Percentiles rank a stretch among this genome's conserved stretches.
Conservation (phyloP, 495 filamentous ascomycete genomes). For the Hyaloscypha hepaticicola region DNA sequence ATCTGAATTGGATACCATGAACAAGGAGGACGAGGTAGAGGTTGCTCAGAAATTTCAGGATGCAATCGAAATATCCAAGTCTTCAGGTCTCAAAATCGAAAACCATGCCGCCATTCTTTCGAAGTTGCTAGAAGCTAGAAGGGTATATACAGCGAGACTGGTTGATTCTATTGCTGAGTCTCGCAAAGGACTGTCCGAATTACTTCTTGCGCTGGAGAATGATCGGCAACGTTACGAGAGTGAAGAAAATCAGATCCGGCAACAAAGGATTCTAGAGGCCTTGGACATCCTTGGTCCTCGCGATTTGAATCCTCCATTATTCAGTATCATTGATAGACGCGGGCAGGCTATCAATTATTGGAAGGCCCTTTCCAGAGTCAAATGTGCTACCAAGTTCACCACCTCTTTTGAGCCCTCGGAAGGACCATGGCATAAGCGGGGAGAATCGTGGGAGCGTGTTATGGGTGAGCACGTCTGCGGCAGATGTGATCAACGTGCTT, state of each 20-base stretch:
- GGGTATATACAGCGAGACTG: background rate
- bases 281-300: conserved; percentile 24
- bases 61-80: conserved; percentile 6
- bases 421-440: conserved; percentile 24
- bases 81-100: conserved; percentile 9
- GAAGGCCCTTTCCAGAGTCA: conserved; percentile 22
- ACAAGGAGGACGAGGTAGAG: conserved; percentile 6
- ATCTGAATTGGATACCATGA: background rate
- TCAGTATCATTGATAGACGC: conserved; percentile 21
- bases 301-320: conserved; percentile 19
- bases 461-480: conserved; percentile 22
- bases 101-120: conserved; percentile 4
- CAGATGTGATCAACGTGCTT: conserved; percentile 21
- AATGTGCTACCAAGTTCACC: background rate
- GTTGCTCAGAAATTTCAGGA: conserved; percentile 12
- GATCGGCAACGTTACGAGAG: conserved; percentile 13
- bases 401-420: conserved; percentile 3
- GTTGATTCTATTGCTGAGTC: background rate
- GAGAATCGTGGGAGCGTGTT: conserved; percentile 21
- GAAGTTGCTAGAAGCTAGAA: conserved; percentile 9
- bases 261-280: conserved; percentile 10
- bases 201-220: conserved; percentile 11
- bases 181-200: background rate
- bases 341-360: conserved; percentile 20
- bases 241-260: conserved; percentile 9